Percentiles rank a stretch among this genome's conserved stretches.
Conservation (phyloP, 306 rosid species). For the Vicia villosa region DNA sequence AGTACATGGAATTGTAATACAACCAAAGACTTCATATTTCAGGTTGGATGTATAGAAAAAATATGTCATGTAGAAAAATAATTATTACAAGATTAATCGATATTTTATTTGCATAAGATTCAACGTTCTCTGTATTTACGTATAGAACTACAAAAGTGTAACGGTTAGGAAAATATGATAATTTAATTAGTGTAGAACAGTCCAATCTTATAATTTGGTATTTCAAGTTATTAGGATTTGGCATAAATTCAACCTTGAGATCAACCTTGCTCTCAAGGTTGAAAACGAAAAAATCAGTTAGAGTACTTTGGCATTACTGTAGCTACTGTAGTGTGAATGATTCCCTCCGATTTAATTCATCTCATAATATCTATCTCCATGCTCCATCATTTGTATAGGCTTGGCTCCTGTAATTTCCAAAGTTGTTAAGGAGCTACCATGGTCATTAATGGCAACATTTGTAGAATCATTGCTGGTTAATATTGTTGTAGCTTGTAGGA, state of each 20-base stretch:
- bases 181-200: background rate
- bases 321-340: background rate
- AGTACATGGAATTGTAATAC: background rate
- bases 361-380: background rate
- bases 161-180: background rate
- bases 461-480: background rate
- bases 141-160: background rate
- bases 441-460: conserved; percentile 1
- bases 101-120: background rate
- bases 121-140: background rate
- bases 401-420: conserved; percentile 13
- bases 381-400: background rate
- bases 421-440: background rate
- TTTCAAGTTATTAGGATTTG: background rate
- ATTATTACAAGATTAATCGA: background rate
- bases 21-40: conserved; percentile 1
- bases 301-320: background rate
- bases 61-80: background rate
- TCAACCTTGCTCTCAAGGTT: background rate
- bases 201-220: background rate
- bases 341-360: background rate
- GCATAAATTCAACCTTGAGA: background rate
- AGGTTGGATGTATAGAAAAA: background rate
- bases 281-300: background rate
- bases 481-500: background rate